Evolutionary conservation across 495 filamentous ascomycete genomes (phyloP).

Genomic region (Penicillium verhagenii): DNA sequence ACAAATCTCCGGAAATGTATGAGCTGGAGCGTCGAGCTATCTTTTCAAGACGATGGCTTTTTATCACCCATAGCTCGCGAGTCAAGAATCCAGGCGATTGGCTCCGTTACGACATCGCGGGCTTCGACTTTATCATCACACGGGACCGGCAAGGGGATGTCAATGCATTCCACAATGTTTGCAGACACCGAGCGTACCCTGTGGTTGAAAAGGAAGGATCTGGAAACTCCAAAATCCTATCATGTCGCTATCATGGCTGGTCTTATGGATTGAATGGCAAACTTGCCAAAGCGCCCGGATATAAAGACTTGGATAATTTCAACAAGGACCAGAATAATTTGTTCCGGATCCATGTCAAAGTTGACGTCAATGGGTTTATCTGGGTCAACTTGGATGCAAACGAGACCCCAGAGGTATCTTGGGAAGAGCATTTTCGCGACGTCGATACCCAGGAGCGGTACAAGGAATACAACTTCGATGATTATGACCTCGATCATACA

Average conservation of each 20-base stretch:
- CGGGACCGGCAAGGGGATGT: conserved; percentile 44
- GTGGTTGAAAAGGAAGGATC: conserved; percentile 38
- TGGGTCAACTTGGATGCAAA: conserved; percentile 51
- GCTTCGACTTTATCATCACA: conserved; percentile 48
- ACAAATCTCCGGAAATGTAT: conserved; percentile 47
- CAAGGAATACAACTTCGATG: conserved; percentile 58
- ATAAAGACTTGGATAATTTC: conserved; percentile 48
- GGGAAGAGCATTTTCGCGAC: conserved; percentile 45
- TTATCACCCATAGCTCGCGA: conserved; percentile 49
- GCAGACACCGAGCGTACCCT: conserved; percentile 54
- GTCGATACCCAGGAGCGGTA: conserved; percentile 46
- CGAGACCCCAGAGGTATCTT: conserved; percentile 38
- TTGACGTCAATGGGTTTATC: conserved; percentile 56
- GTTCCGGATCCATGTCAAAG: conserved; percentile 35
- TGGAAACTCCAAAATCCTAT: conserved; percentile 44
- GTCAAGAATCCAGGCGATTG: conserved; percentile 48
- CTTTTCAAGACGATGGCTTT: conserved; percentile 51
- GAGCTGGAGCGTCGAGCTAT: conserved; percentile 52
- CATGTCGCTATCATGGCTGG: conserved; percentile 18
- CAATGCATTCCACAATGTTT: conserved; percentile 57
- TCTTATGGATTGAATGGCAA: conserved; percentile 51
- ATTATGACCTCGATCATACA: conserved; percentile 54
- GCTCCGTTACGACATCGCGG: conserved; percentile 46
- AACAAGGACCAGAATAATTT: conserved; percentile 49
- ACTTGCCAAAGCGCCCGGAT: conserved; percentile 56